Evolutionary conservation across 352 stramenopile species (phyloP).

Genomic region (Albugo candida): DNA sequence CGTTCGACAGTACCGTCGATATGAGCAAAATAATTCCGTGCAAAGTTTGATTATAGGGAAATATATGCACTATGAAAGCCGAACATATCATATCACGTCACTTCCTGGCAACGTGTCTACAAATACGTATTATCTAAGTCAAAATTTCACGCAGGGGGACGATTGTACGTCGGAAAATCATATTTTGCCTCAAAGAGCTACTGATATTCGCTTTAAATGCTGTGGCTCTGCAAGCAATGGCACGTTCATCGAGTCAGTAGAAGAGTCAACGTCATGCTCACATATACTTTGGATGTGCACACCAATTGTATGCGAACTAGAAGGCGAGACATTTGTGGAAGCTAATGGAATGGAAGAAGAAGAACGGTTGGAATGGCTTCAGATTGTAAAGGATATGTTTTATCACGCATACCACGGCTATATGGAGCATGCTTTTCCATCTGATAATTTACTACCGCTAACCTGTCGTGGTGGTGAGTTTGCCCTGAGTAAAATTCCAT

Average conservation of each 20-base stretch:
- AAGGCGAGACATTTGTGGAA: constrained; percentile 14
- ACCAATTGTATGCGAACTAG: constrained; percentile 46
- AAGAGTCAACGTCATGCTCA: constrained; percentile 25
- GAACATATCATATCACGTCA: no score
- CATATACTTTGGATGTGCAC: constrained; percentile 58
- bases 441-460: constrained; percentile 55
- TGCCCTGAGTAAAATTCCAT: constrained; percentile 55
- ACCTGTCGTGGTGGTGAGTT: constrained; percentile 50
- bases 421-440: constrained; percentile 61
- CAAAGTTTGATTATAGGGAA: no score
- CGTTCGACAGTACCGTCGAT: constrained; percentile 47
- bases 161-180: no score
- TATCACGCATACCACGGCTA: constrained; percentile 80
- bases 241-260: constrained; percentile 52
- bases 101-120: no score
- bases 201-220: constrained; percentile 47
- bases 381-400: constrained; percentile 76
- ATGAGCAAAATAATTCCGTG: background rate
- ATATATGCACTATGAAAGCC: no score
- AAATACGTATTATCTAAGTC: background rate
- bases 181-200: no score
- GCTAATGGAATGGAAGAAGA: constrained; percentile 45
- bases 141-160: constrained; percentile 27
- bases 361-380: constrained; percentile 24
- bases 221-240: constrained; percentile 59